Evolutionary conservation across 2,329 filamentous ascomycete genomes (phyloP), one percentile per base, ranked within the genome.

Genomic region (Peltaster fructicola): DNA sequence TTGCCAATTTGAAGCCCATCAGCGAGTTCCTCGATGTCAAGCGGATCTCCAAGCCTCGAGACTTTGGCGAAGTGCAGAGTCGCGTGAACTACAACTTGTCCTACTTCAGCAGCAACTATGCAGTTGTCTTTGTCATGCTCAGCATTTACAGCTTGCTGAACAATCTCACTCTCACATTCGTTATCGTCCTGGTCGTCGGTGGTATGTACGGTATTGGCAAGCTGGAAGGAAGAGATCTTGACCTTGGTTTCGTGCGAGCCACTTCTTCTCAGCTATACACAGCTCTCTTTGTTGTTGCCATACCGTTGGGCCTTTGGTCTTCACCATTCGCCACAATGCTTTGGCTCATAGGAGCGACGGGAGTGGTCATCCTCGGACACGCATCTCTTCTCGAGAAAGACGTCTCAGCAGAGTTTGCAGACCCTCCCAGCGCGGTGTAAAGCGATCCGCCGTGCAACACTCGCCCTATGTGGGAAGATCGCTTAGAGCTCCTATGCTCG

Each of bases 401-500:
- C 31, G 92, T 95, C 64, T 88, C 95, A 73, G 85, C 90, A 84
- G 84, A n/a, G n/a, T n/a, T n/a, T n/a, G n/a, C n/a, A n/a, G n/a
- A n/a, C n/a, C n/a, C n/a, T n/a, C n/a, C n/a, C n/a, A n/a, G n/a
- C n/a, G n/a, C n/a, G n/a, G n/a, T n/a, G n/a, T n/a, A 10, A 30
- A 24, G 68, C 90, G 84, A 84, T 95, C 88, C 85, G 81, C 85
- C 85, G 88, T 88, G 77, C 85, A 65, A 57, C 59, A 61, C 65
- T 73, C 76, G 82, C 82, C 48, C 45, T 44, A 84, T 79, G 74
- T 59, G 47, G 56, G 61, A 41, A 63, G 59, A 49, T 30, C 24
- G 27, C 27, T 25, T 17, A 30, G 27, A 39, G n/a, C n/a, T n/a
- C n/a, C n/a, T n/a, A n/a, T n/a, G n/a, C n/a, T n/a, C n/a, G n/a